Evolutionary conservation across 2,329 filamentous ascomycete genomes (phyloP), one percentile per base, ranked within the genome.

Genomic region (Beauveria sp.): DNA sequence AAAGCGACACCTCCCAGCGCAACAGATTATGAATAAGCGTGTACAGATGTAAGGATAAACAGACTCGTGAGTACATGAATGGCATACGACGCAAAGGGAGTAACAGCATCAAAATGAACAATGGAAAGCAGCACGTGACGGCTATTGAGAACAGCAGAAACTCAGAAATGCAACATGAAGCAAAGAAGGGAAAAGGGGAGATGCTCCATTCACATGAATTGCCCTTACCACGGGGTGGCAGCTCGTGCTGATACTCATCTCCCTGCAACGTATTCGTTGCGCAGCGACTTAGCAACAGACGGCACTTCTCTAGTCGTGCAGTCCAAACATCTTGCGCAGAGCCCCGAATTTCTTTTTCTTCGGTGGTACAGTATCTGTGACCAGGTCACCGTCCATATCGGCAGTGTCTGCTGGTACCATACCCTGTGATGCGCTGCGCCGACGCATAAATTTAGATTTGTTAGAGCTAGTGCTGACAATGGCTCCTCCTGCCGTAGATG

Each of bases 331-430:
- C 71, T 79, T 83, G 71, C 88, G 83, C 70, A 91, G 73, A 60
- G 78, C 75, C 48, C 81, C 80, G 72, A 91, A 90, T 73, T 87
- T 89, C 80, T 90, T 90, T 76, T 74, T 80, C 64, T 67, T 34
- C 31, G 31, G 71, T 58, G 49, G 64, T 42, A 65, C 64, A 43
- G 50, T 16, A 63, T 65, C 12, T 62, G 64, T 24, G 53, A 63
- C 48, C 7, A 45, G 49, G 40, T 62, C 54, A 5, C 49, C 22
- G 20, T 61, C 51, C 22, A 55, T 43, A 24, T 50, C 51, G 18
- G 60, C 50, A 20, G 62, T 64, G 18, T 64, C 61, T 8, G 66
- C 45, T 8, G 67, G 68, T 14, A 70, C 62, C 40, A 68, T 66
- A 28, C 69, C 69, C 26, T 75, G 69, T 18, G 76, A 78, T 31